These are phyloP conservation scores for Claviceps spartinae DNA, from an alignment of 2,329 filamentous ascomycete species.

Conservation along the genomic window DNA sequence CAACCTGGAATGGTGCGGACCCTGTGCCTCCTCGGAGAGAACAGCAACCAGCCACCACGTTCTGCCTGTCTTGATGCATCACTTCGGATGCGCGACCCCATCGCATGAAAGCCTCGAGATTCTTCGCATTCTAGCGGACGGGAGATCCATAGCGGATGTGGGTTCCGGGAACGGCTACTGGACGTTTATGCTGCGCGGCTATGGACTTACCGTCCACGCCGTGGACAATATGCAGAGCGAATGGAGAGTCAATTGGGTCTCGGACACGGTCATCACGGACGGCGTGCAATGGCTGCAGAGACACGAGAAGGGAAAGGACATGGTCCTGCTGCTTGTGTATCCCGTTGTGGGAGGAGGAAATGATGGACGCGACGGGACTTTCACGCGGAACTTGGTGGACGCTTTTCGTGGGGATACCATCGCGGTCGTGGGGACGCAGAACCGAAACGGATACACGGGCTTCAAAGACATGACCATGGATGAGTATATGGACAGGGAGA, in stretches of 20 bases:
- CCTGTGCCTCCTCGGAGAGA: conserved; percentile 35
- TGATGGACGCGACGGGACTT: conserved; percentile 46
- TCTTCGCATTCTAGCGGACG: conserved; percentile 41
- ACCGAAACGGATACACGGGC: conserved; percentile 59
- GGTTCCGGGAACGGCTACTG: conserved; percentile 66
- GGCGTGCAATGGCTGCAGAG: conserved; percentile 43
- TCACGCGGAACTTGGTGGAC: conserved; percentile 48
- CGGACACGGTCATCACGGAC: conserved; percentile 49
- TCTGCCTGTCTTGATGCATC: conserved; percentile 62
- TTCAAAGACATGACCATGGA: conserved; percentile 52
- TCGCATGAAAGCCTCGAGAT: conserved; percentile 51
- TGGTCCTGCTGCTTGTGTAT: conserved; percentile 58
- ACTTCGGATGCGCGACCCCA: conserved; percentile 62
- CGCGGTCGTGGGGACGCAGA: conserved; percentile 63
- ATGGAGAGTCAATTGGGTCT: conserved; percentile 57
- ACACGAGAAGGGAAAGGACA: conserved; percentile 34
- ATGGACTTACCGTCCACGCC: conserved; percentile 40
- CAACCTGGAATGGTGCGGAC: conserved; percentile 52
- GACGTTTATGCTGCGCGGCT: conserved; percentile 53
- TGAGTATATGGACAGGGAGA: conserved; percentile 48
- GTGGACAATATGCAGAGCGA: conserved; percentile 55
- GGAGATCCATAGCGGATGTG: conserved; percentile 46
- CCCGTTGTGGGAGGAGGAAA: conserved; percentile 52
- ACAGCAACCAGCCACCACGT: conserved; percentile 50
- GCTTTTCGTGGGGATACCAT: conserved; percentile 51